Base-by-base conservation (phyloP, 2,329 filamentous ascomycete species). In the Alternaria postmessia region DNA sequence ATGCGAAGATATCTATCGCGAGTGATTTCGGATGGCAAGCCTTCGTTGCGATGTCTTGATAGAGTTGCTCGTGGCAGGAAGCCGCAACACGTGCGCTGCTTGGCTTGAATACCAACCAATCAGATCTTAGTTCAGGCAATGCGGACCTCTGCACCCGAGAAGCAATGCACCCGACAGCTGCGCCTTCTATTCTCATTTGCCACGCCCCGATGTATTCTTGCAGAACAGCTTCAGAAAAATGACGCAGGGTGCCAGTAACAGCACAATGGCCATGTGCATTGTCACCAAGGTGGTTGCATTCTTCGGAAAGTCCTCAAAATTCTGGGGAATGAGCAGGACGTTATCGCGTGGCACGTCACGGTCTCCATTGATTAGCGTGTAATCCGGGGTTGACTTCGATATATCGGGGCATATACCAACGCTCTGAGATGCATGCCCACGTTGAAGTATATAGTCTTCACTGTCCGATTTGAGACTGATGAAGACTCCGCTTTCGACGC, bases 121-220 rank as follows among this genome's bases (percentile, higher is more conserved):
- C 42, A 38, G 34, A 46, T 6, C 28, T 22, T 42, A 42, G 51
- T 49, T 30, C 61, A 52, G 38, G 24, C 30, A 7, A 16, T 46
- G 14, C 59, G 55, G 57, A 28, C 39, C 47, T 20, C 44, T 48
- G 46, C 43, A 39, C 51, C 48, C 46, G 32, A 64, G 38, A 58
- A 58, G 44, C 57, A 54, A 54, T 44, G 61, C 42, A 22, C 6
- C 38, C 38, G 9, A 52, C 48, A 46, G 24, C 18, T 26, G 41
- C 36, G 51, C 42, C 44, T 41, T 22, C 41, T 44, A 14, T 28
- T 47, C 41, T 24, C 24, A 22, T 54, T 42, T 51, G 30, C 54
- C 30, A 51, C 36, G 43, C 20, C 36, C 36, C 24, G 4, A 49
- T 41, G 38, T 18, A 16, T 38, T 30, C 30, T 38, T 53, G 20